Conservation (phyloP, 2,329 filamentous ascomycete species). For the Botrytis porri region DNA sequence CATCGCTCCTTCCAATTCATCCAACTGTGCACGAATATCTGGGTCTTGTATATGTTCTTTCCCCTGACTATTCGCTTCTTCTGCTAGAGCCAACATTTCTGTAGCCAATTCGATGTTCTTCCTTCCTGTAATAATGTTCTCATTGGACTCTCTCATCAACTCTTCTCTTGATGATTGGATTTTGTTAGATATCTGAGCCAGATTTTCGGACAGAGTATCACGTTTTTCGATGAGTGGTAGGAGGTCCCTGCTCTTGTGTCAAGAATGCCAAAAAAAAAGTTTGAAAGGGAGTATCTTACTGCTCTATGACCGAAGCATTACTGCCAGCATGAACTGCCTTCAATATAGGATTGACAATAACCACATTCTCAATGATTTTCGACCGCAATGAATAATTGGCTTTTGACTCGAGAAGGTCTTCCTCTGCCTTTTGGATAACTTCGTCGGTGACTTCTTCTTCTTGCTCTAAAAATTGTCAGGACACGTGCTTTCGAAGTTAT, state of each 20-base stretch:
- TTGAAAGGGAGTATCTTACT: constrained; percentile 46
- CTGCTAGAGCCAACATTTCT: constrained; percentile 61
- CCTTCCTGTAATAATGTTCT: constrained; percentile 53
- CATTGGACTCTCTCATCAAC: constrained; percentile 55
- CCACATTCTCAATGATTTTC: constrained; percentile 63
- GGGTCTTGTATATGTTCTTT: constrained; percentile 53
- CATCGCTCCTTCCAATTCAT: constrained; percentile 56
- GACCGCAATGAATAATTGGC: constrained; percentile 68
- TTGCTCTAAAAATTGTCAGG: constrained; percentile 29
- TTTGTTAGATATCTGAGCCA: constrained; percentile 57
- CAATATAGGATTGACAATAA: constrained; percentile 72
- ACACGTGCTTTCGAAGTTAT: neutral
- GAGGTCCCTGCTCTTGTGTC: constrained; percentile 42
- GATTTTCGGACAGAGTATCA: constrained; percentile 61
- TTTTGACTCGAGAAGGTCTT: constrained; percentile 63
- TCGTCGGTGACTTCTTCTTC: constrained; percentile 45
- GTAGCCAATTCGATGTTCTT: constrained; percentile 62
- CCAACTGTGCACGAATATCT: constrained; percentile 53
- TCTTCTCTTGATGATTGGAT: constrained; percentile 51
- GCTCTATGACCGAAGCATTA: constrained; percentile 62
- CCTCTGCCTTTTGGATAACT: constrained; percentile 57
- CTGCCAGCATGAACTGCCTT: constrained; percentile 72
- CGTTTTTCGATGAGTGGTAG: constrained; percentile 63
- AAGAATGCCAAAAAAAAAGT: constrained; percentile 20
- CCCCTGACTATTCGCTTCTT: constrained; percentile 52